Conservation (phyloP, 2,329 filamentous ascomycete genomes). For the Arthroderma sp. region DNA sequence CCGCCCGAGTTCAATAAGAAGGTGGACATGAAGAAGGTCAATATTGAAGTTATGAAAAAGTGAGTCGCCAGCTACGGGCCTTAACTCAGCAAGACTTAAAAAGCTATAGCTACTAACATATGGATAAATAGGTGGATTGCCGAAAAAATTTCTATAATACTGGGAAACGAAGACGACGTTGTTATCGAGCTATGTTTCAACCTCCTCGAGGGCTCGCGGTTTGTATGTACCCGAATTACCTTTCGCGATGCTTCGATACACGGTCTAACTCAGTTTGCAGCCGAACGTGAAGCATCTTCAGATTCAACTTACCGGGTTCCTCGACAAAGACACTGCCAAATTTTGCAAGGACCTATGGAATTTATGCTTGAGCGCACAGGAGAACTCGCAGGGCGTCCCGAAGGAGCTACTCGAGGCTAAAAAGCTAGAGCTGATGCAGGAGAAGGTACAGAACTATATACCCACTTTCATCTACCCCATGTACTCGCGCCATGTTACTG, state of each 20-base stretch:
- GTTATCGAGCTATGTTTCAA: constrained; percentile 73
- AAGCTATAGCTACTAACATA: constrained; percentile 7
- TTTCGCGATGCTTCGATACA: constrained; percentile 2
- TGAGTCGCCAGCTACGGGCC: constrained; percentile 31
- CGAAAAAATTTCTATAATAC: constrained; percentile 68
- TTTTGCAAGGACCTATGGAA: constrained; percentile 96
- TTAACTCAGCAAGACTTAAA: not conserved
- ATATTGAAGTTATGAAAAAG: constrained; percentile 97
- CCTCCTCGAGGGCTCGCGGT: constrained; percentile 57
- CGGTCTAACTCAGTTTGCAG: constrained; percentile 35
- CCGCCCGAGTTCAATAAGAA: constrained; percentile 87
- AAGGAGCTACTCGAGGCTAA: constrained; percentile 93
- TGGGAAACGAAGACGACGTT: constrained; percentile 90
- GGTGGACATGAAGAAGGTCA: constrained; percentile 95
- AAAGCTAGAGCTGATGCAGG: constrained; percentile 85
- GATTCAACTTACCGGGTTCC: constrained; percentile 85
- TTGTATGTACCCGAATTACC: constrained; percentile 42
- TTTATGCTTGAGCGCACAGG: constrained; percentile 77
- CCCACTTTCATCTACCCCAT: not conserved
- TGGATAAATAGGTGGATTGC: constrained; percentile 67
- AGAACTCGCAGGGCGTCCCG: constrained; percentile 77
- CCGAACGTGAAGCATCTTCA: constrained; percentile 93
- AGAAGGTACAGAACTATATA: constrained; percentile 51
- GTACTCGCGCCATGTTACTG: not conserved
- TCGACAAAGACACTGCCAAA: constrained; percentile 75